Conservation (phyloP, 345 rosid genomes). For the Populus euphratica region DNA sequence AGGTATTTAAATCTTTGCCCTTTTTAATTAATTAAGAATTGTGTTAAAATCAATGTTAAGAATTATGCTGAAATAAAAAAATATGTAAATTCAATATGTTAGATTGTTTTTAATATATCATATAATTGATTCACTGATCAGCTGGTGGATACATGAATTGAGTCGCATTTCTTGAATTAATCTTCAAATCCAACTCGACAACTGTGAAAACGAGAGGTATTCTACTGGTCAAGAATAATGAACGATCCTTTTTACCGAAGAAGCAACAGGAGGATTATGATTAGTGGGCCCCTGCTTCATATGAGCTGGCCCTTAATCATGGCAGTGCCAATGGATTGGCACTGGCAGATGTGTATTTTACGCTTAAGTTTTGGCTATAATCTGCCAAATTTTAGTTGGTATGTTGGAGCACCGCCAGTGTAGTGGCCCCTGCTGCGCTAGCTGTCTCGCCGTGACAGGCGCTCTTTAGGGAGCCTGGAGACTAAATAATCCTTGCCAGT, state of each 20-base stretch:
- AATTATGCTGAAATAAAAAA: too few relatives aligned
- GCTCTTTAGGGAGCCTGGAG: neutral
- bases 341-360: slow-evolving; percentile 17
- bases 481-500: neutral
- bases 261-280: neutral
- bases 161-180: too few relatives aligned
- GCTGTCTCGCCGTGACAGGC: slow-evolving; percentile 8
- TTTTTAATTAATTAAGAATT: too few relatives aligned
- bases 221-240: neutral
- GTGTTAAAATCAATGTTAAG: too few relatives aligned
- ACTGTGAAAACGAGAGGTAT: neutral
- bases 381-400: slow-evolving; percentile 7
- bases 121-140: too few relatives aligned
- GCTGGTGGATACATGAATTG: too few relatives aligned
- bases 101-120: too few relatives aligned
- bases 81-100: too few relatives aligned
- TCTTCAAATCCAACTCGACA: too few relatives aligned
- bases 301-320: neutral
- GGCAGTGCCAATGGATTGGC: neutral
- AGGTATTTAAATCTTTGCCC: too few relatives aligned
- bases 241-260: neutral
- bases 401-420: slow-evolving; percentile 7
- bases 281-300: neutral
- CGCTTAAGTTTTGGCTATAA: slow-evolving; percentile 4
- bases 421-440: neutral